Evolutionary conservation across 768 basidiomycete species (phyloP), one percentile per base, ranked within the genome.

Genomic region (Podaxis carcinomalis): DNA sequence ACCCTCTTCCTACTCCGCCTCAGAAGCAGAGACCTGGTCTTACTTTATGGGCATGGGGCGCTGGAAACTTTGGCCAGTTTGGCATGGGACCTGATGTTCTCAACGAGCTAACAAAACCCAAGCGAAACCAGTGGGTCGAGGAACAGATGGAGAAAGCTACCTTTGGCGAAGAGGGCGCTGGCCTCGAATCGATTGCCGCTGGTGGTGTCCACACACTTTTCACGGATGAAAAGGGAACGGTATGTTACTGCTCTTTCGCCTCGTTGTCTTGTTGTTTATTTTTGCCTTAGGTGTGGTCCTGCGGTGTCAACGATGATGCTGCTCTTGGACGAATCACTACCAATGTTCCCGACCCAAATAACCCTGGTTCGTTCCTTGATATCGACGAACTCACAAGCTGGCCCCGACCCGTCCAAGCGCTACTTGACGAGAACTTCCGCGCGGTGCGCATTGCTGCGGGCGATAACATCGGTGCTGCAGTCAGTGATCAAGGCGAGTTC

Each of bases 11-110:
- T 14, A 73, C 77, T 5, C 80, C 85, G 28, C 82, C 84, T 7
- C 68, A 76, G 51, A 81, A 83, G 59, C 66, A 77, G 49, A 82
- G 86, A 47, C 93, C 93, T 19, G 79, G 87, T 36, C 80, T 85
- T 13, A 81, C 88, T 44, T 78, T 95, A 16, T 96, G 95, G 64
- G 88, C 84, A 6, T 98, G 92, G 84, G 96, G 96, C 5, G 87
- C 89, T 10, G 95, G 94, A 27, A 95, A 96, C 73, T 93, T 94
- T 76, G 95, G 95, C 32, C 95, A 98, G 73, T 90, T 97, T 68
- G 97, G 95, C 35, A 84, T 96, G 78, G 96, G 96, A 39, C 85
- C 86, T 3, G 84, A 87, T 64, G 69, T 76, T 52, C 76, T 93
- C 35, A 85, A 79, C 60, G 93, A 96, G 72, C 80, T 89, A 59